Evolutionary conservation across 345 rosid genomes (phyloP), one percentile per base, ranked within the genome.

Genomic region (Syzygium jambos): DNA sequence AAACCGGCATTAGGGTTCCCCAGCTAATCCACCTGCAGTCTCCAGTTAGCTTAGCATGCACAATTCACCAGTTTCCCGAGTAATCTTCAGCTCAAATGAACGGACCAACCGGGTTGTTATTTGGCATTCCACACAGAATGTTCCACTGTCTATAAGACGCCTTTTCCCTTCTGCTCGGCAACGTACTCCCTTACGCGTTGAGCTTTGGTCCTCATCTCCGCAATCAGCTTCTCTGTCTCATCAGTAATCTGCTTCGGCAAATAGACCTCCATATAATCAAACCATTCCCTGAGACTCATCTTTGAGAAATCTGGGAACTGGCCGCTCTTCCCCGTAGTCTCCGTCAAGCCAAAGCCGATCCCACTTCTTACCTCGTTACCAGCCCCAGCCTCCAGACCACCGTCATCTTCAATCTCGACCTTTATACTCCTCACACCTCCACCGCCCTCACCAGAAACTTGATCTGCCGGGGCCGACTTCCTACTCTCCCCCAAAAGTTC

Each of bases 251-350:
- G 95, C 89, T 92, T 90, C 3, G 89, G 94, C 88, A 94, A 80
- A 68, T 94, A 55, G 78, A 84, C 91, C 88, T 93, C 95, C 94
- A 95, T 68, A 86, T 63, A 92, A 85, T 92, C 92, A 87, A 95
- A 94, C 99, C 96, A 98, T 52, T 96, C 92, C 87, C 91, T 90
- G 52, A 95, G 49, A 25, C 93, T 92, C 93, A 95, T 93, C 88
- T 89, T 93, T 84, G 87, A 92, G 87, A 94, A 91, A 86, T 89
- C 88, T n/a, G 87, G 87, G 84, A 54, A 54, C n/a, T 54, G 89
- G 89, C 92, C 52, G 86, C 29, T 52, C 68, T 82, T 63, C 77
- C 43, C n/a, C 3, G 83, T 52, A 27, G 63, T 27, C 34, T 86
- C 87, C n/a, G 83, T 56, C 22, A 7, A 88, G 41, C 19, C 52